phyloP scores from a whole-genome alignment of 805 yeast species.

The Yarrowia sp. region DNA sequence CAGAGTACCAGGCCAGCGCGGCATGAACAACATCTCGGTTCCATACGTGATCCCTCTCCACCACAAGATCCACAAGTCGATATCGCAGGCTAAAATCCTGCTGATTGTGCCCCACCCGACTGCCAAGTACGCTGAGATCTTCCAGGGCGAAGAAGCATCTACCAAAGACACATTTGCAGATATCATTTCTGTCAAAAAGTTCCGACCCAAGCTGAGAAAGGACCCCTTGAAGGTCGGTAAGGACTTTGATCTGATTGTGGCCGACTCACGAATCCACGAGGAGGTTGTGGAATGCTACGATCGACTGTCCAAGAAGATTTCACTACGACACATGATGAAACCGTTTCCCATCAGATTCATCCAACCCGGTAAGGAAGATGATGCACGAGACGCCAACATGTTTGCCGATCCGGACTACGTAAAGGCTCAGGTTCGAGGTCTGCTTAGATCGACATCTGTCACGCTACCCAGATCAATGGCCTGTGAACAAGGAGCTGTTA shows the following conservation, averaged over 20 bases:
- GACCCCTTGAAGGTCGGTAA: slow-evolving; percentile 51
- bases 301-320: slow-evolving; percentile 15
- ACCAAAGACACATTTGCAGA: slow-evolving; percentile 63
- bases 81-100: slow-evolving; percentile 29
- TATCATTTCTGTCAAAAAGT: slow-evolving; percentile 57
- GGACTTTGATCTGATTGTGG: slow-evolving; percentile 56
- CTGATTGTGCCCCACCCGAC: slow-evolving; percentile 76
- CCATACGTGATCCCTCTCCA: slow-evolving; percentile 32
- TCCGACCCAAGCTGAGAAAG: slow-evolving; percentile 48
- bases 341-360: slow-evolving; percentile 17
- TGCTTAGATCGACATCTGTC: slow-evolving; percentile 60
- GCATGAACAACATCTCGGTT: slow-evolving; percentile 19
- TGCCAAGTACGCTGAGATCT: slow-evolving; percentile 50
- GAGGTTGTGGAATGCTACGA: slow-evolving; percentile 22
- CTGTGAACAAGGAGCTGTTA: slow-evolving; percentile 54
- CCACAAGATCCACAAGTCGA: slow-evolving; percentile 30
- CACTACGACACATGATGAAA: not conserved
- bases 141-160: slow-evolving; percentile 48
- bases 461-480: slow-evolving; percentile 64
- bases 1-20: slow-evolving; percentile 21
- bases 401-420: slow-evolving; percentile 62
- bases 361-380: slow-evolving; percentile 32
- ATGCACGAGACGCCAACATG: slow-evolving; percentile 37
- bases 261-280: slow-evolving; percentile 66
- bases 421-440: slow-evolving; percentile 60